Evolutionary conservation across 208 protist species (phyloP).

Genomic region (Leishmania amazonensis): DNA sequence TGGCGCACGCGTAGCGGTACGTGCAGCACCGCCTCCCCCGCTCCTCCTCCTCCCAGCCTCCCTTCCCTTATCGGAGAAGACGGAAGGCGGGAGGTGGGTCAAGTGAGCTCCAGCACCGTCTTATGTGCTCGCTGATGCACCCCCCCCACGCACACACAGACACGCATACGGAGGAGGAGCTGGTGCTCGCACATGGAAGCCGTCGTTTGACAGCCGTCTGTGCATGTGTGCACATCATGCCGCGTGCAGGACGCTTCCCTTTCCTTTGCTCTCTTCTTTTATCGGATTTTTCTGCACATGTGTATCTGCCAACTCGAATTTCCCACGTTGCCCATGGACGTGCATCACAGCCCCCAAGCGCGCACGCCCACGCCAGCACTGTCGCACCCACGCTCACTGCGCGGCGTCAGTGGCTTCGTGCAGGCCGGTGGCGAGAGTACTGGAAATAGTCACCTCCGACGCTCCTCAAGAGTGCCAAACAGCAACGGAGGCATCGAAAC

Average conservation of each 20-base stretch:
- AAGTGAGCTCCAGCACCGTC: background rate
- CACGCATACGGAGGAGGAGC: background rate
- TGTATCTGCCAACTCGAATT: background rate
- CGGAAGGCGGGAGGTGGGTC: background rate
- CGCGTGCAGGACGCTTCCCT: background rate
- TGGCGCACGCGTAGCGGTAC: conserved; percentile 27
- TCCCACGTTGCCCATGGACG: too few species aligned
- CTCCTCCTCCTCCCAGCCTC: background rate
- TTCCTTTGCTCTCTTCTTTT: background rate
- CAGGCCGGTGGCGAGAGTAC: background rate
- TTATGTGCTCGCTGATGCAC: background rate
- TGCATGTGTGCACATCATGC: background rate
- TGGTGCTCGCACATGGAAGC: background rate
- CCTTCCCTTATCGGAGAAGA: background rate
- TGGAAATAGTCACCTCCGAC: background rate
- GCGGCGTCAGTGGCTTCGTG: background rate
- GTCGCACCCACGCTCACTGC: background rate
- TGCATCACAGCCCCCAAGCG: too few species aligned
- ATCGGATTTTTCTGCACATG: too few species aligned
- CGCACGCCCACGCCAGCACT: background rate
- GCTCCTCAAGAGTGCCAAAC: background rate
- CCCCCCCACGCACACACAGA: background rate
- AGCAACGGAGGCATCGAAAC: background rate
- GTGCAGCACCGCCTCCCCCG: background rate
- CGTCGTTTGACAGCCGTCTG: background rate